Evolutionary conservation across 768 basidiomycete species (phyloP).

Genomic region (Coprinopsis sp.): DNA sequence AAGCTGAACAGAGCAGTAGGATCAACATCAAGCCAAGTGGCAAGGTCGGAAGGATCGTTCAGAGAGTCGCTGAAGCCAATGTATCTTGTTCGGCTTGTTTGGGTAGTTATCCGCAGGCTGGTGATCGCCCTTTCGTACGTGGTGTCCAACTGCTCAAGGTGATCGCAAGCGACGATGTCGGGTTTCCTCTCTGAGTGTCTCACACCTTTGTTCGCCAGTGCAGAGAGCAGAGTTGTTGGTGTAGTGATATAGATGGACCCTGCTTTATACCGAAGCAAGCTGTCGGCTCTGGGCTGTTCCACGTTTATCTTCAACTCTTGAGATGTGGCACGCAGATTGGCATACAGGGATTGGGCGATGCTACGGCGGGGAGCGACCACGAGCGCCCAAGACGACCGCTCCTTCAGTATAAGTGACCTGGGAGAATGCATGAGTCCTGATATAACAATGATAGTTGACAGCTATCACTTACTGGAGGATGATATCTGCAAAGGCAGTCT

Average conservation of each 20-base stretch:
- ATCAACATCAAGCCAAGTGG: conserved; percentile 77
- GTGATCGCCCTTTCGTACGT: conserved; percentile 82
- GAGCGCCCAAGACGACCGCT: conserved; percentile 50
- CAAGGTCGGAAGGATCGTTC: conserved; percentile 75
- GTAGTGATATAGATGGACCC: conserved; percentile 55
- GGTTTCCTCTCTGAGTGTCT: conserved; percentile 36
- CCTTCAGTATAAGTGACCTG: conserved; percentile 53
- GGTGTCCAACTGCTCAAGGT: conserved; percentile 77
- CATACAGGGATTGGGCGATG: conserved; percentile 49
- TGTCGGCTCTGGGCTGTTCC: conserved; percentile 20
- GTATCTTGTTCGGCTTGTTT: conserved; percentile 59
- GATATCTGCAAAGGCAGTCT: conserved; percentile 67
- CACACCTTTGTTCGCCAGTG: conserved; percentile 30
- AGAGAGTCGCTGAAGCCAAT: conserved; percentile 78
- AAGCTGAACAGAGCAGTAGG: conserved; percentile 66
- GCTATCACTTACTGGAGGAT: conserved; percentile 63
- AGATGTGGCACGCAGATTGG: conserved; percentile 45
- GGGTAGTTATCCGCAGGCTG: conserved; percentile 60
- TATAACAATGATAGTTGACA: not conserved
- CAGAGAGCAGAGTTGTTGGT: conserved; percentile 44
- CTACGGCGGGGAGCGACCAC: conserved; percentile 58
- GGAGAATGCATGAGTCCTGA: conserved; percentile 6
- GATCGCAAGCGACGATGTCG: conserved; percentile 74
- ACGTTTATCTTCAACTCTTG: conserved; percentile 35
- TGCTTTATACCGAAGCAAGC: conserved; percentile 30